phyloP scores from a whole-genome alignment of 108 stramenopile genomes.

The Craspedostauros australis region DNA sequence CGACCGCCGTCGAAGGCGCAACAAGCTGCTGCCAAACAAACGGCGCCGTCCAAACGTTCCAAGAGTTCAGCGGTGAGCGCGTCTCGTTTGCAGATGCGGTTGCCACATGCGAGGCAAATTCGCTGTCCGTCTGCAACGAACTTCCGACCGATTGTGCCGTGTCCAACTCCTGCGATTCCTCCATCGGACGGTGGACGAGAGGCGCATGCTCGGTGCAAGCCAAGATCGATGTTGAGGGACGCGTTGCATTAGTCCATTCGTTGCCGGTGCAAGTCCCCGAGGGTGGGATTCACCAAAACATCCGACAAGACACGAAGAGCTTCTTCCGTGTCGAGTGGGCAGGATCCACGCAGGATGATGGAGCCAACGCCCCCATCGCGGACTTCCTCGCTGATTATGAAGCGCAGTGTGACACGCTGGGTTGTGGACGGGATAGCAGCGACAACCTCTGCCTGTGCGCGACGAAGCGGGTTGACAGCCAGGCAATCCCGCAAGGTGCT shows the following conservation, averaged over 20 bases:
- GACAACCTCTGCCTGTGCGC: slow-evolving; percentile 17
- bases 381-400: slow-evolving; percentile 3
- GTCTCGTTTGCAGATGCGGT: slow-evolving; percentile 11
- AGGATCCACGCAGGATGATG: neutral
- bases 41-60: neutral
- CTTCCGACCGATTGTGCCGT: neutral
- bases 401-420: neutral
- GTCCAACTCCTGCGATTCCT: neutral
- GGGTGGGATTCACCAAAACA: neutral
- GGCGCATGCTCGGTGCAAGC: slow-evolving; percentile 36
- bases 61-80: slow-evolving; percentile 2
- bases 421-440: neutral
- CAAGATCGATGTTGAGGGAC: slow-evolving; percentile 50
- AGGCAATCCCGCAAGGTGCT: no score
- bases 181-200: no score
- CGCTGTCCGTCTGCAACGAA: slow-evolving; percentile 2
- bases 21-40: slow-evolving; percentile 1
- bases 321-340: slow-evolving; percentile 31
- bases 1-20: no score
- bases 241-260: slow-evolving; percentile 50
- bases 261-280: neutral
- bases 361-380: no score
- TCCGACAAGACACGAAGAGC: slow-evolving; percentile 15
- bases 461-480: no score
- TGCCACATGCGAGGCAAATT: neutral